Evolutionary conservation across 805 yeast species (phyloP), one percentile per base, ranked within the genome.

Genomic region (Kodamaea fukazawae): DNA sequence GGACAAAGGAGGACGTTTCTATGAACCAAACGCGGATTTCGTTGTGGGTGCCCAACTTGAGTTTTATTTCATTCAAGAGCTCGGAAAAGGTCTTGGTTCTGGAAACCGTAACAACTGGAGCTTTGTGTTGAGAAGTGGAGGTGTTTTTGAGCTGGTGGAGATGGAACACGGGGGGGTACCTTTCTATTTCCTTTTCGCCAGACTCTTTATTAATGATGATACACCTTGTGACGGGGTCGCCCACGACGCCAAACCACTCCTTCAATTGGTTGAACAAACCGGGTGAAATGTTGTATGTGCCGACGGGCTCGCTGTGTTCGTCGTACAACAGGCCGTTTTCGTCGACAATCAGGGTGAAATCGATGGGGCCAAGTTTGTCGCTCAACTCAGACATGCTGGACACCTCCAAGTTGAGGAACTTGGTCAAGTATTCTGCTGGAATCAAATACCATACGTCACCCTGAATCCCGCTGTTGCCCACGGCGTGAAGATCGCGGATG

Each of bases 171-270:
- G 70, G 69, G 6, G 72, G 72, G 41, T 45, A 54, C 20, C 63
- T 47, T 48, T 70, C 74, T 34, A 68, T 51, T 13, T 49, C 58
- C 18, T 45, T 48, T 8, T 45, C 41, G n/a, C 64, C 67, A 2
- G 60, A 53, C 12, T 48, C 49, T 2, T 46, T 45, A 38, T 61
- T 57, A 3, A 49, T 32, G 4, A 60, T 42, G 4, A 67, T 39
- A 15, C 55, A 53, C 35, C 73, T 56, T 4, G 60, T 43, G 7
- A 67, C 61, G 1, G 71, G 68, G 6, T 44, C 54, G 1, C 71
- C 69, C 1, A 58, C 52, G 15, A 75, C 36, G 0, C 84, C 85
- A 55, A 79, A 81, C 81, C 83, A 76, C 23, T 66, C 63, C 1
- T 54, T 57, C 7, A 83, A 55, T 42, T 64, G 52, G 2, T 64